These are phyloP conservation scores for Heterobasidion occidentale DNA, from an alignment of 1,284 basidiomycete species.

Conservation along the genomic window DNA sequence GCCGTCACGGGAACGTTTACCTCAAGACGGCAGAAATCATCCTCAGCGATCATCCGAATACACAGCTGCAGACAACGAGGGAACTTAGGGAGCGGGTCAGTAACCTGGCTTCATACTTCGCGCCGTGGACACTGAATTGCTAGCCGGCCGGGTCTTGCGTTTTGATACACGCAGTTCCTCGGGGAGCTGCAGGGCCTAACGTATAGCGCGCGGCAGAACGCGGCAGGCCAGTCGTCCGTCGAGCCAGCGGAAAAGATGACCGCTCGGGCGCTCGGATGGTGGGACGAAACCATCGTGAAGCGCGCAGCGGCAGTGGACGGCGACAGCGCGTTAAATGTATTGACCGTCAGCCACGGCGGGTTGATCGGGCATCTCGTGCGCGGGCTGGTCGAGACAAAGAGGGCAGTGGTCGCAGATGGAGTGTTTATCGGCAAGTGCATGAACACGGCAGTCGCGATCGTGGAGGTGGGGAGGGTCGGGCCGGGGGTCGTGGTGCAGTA, in stretches of 20 bases:
- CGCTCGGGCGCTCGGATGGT: slow-evolving; percentile 49
- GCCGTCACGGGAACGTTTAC: neutral
- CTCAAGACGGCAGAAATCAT: slow-evolving; percentile 59
- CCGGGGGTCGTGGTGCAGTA: slow-evolving; percentile 42
- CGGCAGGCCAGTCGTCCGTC: slow-evolving; percentile 26
- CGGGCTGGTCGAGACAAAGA: slow-evolving; percentile 32
- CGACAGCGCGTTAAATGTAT: slow-evolving; percentile 26
- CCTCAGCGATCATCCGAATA: slow-evolving; percentile 40
- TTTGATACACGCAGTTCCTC: slow-evolving; percentile 38
- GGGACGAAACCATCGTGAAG: slow-evolving; percentile 39
- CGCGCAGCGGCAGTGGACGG: slow-evolving; percentile 20
- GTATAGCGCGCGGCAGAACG: slow-evolving; percentile 9
- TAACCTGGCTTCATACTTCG: slow-evolving; percentile 1
- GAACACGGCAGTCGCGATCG: slow-evolving; percentile 54
- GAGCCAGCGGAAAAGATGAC: slow-evolving; percentile 26
- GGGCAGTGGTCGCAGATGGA: slow-evolving; percentile 29
- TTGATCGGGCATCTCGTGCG: slow-evolving; percentile 47
- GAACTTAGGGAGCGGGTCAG: slow-evolving; percentile 59
- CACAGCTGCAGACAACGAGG: slow-evolving; percentile 32
- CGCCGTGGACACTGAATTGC: too few relatives aligned
- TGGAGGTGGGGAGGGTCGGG: slow-evolving; percentile 38
- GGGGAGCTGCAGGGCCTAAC: slow-evolving; percentile 53
- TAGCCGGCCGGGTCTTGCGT: neutral
- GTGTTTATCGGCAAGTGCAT: slow-evolving; percentile 36
- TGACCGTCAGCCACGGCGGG: slow-evolving; percentile 62